A percentile compares a stretch with the other conserved stretches of the same genome.
Evolutionary conservation across 2,329 filamentous ascomycete species (phyloP).

Genomic region (Botrytis paeoniae): DNA sequence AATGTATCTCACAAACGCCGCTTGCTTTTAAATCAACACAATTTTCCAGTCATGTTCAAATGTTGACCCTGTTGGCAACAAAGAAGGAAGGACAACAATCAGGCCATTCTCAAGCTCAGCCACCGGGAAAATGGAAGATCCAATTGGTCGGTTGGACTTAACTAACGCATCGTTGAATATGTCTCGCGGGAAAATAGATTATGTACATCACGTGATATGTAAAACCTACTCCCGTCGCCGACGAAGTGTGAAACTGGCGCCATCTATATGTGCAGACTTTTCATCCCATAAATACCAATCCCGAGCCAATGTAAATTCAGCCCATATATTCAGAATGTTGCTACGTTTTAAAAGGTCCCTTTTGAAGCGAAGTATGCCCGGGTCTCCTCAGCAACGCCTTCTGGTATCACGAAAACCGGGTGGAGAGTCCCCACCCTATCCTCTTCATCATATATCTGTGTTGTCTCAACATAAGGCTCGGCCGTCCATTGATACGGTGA

Average conservation of each 20-base stretch:
- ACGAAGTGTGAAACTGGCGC: neutral
- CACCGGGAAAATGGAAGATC: neutral
- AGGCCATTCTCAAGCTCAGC: neutral
- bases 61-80: neutral
- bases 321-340: neutral
- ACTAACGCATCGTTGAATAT: slow-evolving; percentile 6
- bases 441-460: slow-evolving; percentile 65
- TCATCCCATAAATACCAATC: slow-evolving; percentile 1
- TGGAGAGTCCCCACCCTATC: slow-evolving; percentile 72
- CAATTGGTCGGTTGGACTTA: neutral
- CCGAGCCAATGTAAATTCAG: slow-evolving; percentile 2
- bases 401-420: slow-evolving; percentile 82
- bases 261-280: slow-evolving; percentile 3
- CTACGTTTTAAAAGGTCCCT: slow-evolving; percentile 29
- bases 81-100: neutral
- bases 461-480: slow-evolving; percentile 47
- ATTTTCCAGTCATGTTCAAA: neutral
- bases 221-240: neutral
- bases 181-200: neutral
- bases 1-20: neutral
- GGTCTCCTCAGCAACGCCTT: slow-evolving; percentile 44
- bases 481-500: slow-evolving; percentile 42
- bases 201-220: neutral
- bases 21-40: slow-evolving; percentile 2
- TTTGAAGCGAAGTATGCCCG: slow-evolving; percentile 35